Base-by-base conservation (phyloP, 2,329 filamentous ascomycete genomes). In the Exserohilum rostratum region DNA sequence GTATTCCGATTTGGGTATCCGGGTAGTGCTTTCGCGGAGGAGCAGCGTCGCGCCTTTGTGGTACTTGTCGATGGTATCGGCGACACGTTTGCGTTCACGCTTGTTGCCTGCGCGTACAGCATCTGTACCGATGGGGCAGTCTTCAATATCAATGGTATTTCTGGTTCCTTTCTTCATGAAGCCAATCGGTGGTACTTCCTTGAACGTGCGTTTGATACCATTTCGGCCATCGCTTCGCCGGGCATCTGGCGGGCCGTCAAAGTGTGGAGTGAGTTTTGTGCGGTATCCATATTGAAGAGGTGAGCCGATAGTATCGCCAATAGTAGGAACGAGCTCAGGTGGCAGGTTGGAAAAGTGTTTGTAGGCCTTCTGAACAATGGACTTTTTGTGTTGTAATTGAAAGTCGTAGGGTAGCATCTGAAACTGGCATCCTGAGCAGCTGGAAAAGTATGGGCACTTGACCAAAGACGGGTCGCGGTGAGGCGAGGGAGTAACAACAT, bases 261-360 rank as follows among this genome's bases (percentile, higher is more conserved):
- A 99, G 76, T 99, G 95, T 25, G 95, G 95, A 15, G 95, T 99
- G 62, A 99, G 83, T 78, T 99, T 99, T 17, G 95, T 99, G 49
- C 95, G 87, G 80, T 99, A 99, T 52, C 89, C 90, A 76, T 96
- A 98, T 76, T 96, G 88, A 58, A 96, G 77, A 2, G 95, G 95
- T 37, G 91, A 96, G 43, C 90, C 90, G 67, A 97, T 92, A 7
- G 95, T 99, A 61, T 96, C 90, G 45, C 83, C 84, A 51, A 98
- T 84, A 2, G 83, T 71, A 2, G 95, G 95, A 1, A 98, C 81
- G 17, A 90, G 80, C 55, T 90, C 87, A 0, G 89, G 85, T 0
- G 89, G 82, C 6, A 99, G 82, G 57, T 91, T 86, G 12, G 93
- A 96, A 77, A 98, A 99, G 79, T 96, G 93, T 58, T 81, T 83